Evolutionary conservation across 2,329 filamentous ascomycete genomes (phyloP).

Genomic region (Sordariomycetes sp.): DNA sequence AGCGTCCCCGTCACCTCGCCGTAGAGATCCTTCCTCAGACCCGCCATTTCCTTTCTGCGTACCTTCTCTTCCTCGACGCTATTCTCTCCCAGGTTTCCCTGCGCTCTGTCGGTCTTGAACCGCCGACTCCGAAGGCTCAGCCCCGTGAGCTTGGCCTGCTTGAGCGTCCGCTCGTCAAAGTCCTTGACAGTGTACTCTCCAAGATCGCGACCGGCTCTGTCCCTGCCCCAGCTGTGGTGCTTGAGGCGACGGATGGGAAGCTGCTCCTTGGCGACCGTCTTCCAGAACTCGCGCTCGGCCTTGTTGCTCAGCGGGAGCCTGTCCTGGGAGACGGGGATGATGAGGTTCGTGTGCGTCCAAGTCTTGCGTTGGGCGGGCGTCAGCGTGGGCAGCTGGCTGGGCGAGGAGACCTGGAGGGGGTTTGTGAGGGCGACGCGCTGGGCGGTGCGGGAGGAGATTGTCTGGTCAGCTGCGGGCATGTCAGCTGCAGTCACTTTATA

Average conservation of each 20-base stretch:
- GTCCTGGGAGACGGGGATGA: conserved; percentile 28
- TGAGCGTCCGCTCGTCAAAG: conserved; percentile 30
- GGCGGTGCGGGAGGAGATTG: conserved; percentile 37
- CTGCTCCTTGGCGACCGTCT: conserved; percentile 40
- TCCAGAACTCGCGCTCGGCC: conserved; percentile 49
- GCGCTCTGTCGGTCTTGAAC: conserved; percentile 30
- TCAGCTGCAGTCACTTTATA: no score
- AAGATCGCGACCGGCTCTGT: conserved; percentile 38
- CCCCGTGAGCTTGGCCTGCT: conserved; percentile 30
- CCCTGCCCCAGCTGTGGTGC: conserved; percentile 38
- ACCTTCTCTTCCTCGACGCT: conserved; percentile 36
- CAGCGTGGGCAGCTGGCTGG: no score
- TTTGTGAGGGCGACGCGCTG: conserved; percentile 40
- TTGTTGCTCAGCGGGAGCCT: conserved; percentile 30
- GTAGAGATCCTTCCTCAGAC: conserved; percentile 41
- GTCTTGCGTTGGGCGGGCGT: conserved; percentile 37
- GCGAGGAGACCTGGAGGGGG: conserved; percentile 39
- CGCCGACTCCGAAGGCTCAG: conserved; percentile 33
- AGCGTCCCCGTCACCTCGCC: conserved; percentile 34
- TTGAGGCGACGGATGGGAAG: conserved; percentile 37
- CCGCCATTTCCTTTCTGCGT: conserved; percentile 41
- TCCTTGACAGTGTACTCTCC: conserved; percentile 37
- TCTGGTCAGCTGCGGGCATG: no score
- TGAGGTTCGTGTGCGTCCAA: conserved; percentile 36
- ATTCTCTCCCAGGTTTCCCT: conserved; percentile 20